Evolutionary conservation across 140 eudicot species (phyloP).

Genomic region (Ambrosia hybrid): DNA sequence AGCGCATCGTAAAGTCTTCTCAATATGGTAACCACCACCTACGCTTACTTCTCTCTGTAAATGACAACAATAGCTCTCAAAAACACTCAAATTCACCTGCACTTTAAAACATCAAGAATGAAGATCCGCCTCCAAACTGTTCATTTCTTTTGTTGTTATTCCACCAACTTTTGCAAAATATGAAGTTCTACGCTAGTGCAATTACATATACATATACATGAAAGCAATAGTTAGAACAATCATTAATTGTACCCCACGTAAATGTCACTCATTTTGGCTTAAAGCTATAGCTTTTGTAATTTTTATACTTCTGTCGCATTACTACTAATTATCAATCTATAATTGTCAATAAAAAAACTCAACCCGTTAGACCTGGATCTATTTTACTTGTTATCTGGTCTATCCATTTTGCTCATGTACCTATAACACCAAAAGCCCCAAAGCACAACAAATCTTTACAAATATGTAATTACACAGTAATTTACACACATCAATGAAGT

Average conservation of each 20-base stretch:
- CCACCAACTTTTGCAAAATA: conserved; percentile 96
- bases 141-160: conserved; percentile 69
- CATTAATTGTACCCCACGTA: background rate
- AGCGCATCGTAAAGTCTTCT: conserved; percentile 84
- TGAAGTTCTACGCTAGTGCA: conserved; percentile 92
- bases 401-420: background rate
- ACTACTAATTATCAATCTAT: too few species aligned
- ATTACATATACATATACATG: background rate
- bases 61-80: conserved; percentile 90
- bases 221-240: conserved; percentile 18
- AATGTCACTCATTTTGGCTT: background rate
- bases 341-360: too few species aligned
- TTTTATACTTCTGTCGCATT: too few species aligned
- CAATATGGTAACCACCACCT: conserved; percentile 94
- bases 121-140: conserved; percentile 76
- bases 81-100: conserved; percentile 96
- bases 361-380: too few species aligned
- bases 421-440: background rate
- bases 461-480: conserved; percentile 16
- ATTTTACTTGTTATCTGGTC: too few species aligned
- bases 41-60: conserved; percentile 94
- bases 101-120: conserved; percentile 77
- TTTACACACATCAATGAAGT: conserved; percentile 13
- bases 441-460: conserved; percentile 22
- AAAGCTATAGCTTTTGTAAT: background rate